These are phyloP conservation scores for Meyerozyma sp. DNA, from an alignment of 1,139 yeast genomes.

Conservation along the genomic window DNA sequence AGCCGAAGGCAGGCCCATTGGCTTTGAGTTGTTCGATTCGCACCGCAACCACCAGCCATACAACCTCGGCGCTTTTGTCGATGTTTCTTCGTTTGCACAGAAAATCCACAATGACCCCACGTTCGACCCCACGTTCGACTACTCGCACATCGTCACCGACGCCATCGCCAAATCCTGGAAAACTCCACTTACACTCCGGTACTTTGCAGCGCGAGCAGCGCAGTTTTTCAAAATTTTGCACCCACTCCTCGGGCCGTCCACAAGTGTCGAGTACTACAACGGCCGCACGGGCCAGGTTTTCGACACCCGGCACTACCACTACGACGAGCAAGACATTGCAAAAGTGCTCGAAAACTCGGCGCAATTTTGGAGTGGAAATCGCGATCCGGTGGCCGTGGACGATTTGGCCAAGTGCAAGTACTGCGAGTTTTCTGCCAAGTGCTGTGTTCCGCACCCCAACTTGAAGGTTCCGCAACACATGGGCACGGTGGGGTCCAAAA, in stretches of 20 bases:
- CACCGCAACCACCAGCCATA: slow-evolving; percentile 4
- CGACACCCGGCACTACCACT: slow-evolving; percentile 30
- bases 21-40: slow-evolving; percentile 35
- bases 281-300: slow-evolving; percentile 28
- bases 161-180: slow-evolving; percentile 38
- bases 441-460: slow-evolving; percentile 25
- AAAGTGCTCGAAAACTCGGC: slow-evolving; percentile 27
- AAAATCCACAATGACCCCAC: slow-evolving; percentile 2
- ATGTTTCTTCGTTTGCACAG: neutral
- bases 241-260: slow-evolving; percentile 26
- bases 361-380: slow-evolving; percentile 51
- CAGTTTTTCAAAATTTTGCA: slow-evolving; percentile 39
- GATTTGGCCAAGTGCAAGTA: slow-evolving; percentile 40
- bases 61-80: slow-evolving; percentile 4
- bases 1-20: slow-evolving; percentile 41
- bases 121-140: slow-evolving; percentile 5
- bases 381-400: slow-evolving; percentile 36
- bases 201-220: slow-evolving; percentile 50
- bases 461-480: slow-evolving; percentile 1
- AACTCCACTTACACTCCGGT: slow-evolving; percentile 49
- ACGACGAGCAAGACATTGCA: slow-evolving; percentile 21
- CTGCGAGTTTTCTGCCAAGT: slow-evolving; percentile 45
- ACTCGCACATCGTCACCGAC: slow-evolving; percentile 5
- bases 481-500: neutral
- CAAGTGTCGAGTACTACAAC: slow-evolving; percentile 52